Base-by-base conservation (phyloP, 768 basidiomycete species). In the Paxillus ammoniavirescens region DNA sequence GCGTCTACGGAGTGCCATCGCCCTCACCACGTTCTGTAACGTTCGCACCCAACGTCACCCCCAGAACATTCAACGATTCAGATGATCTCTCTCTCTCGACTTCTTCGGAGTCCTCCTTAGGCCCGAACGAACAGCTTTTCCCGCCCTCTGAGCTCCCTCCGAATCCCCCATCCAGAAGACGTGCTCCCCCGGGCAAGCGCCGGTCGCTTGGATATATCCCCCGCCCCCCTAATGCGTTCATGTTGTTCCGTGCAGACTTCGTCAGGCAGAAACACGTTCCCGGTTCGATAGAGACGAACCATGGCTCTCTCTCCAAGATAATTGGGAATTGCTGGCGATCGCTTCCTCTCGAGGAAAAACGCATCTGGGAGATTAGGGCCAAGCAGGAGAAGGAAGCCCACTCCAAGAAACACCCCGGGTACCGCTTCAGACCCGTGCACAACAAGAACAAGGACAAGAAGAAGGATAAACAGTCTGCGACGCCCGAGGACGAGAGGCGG, bases 351-450 rank as follows among this genome's bases (percentile, higher is more conserved):
- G 80, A 84, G 14, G 86, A 91, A 67, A 88, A 86, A 63, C 77
- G 77, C 4, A 73, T 82, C 15, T 91, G 89, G 89, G 87, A 90
- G 62, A 70, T 79, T 33, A 80, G 80, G 50, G 89, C 89, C 0
- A 86, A 87, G 64, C 78, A 82, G 42, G 88, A 83, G 21, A 89
- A 89, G 70, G 85, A 83, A 0, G 84, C 82, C 30, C 89, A 91
- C 71, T 82, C 86, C 50, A 74, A 74, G 38, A 75, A 72, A 54
- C 88, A 87, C 65, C 88, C 89, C 0, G 79, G 88, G 57, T 91
- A 79, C 45, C 73, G 75, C 33, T 80, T 78, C 68, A 64, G 67
- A 47, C 74, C 74, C 7, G 75, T 75, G 1, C 72, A 73, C 63
- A 77, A 77, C 65, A 77, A 77, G 71, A 72, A 70, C 59, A 78